Conservation (phyloP, 73 alveolate genomes). For the Paramecium tetraurelia region DNA sequence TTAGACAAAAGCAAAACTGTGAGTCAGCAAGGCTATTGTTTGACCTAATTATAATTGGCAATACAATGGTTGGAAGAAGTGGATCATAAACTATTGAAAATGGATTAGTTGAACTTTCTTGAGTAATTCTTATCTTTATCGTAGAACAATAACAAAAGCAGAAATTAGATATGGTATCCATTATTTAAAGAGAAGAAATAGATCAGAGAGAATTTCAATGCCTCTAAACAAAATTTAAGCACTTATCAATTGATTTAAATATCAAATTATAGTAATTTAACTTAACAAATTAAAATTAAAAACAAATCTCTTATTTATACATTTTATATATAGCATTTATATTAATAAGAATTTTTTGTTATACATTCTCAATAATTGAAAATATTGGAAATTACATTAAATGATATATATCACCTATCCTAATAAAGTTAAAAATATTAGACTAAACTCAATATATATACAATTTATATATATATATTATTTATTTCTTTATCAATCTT, state of each 20-base stretch:
- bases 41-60: slow-evolving; percentile 41
- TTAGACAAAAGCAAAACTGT: slow-evolving; percentile 38
- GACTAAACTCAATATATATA: no score
- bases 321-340: no score
- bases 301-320: neutral
- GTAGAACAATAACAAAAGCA: slow-evolving; percentile 19
- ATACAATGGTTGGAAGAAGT: slow-evolving; percentile 35
- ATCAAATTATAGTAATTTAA: neutral
- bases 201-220: slow-evolving; percentile 48
- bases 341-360: no score
- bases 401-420: neutral
- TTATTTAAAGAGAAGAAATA: slow-evolving; percentile 50
- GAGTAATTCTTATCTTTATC: neutral
- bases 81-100: neutral
- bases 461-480: neutral
- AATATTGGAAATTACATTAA: no score
- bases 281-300: neutral
- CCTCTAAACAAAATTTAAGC: neutral
- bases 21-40: slow-evolving; percentile 41
- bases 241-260: neutral
- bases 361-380: no score
- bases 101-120: slow-evolving; percentile 8
- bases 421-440: no score
- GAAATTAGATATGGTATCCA: slow-evolving; percentile 53
- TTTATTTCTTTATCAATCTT: neutral